A percentile compares a stretch with the other conserved stretches of the same genome.
These are phyloP conservation scores for Ambrosiella beaveri DNA, from an alignment of 2,329 filamentous ascomycete genomes.

Conservation along the genomic window DNA sequence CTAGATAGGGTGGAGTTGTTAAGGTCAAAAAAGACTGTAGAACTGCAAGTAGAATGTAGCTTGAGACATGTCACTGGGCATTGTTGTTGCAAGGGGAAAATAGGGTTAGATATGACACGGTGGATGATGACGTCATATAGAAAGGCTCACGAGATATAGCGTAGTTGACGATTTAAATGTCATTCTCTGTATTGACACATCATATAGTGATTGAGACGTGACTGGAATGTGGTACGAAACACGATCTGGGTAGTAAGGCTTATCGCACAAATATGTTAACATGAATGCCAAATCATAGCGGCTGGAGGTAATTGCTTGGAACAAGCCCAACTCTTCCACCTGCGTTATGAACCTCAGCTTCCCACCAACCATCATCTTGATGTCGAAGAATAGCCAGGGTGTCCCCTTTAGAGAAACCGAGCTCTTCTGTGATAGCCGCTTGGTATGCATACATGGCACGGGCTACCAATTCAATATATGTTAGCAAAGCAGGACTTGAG, in stretches of 20 bases:
- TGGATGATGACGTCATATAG: no score
- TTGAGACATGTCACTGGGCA: no score
- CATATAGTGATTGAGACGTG: no score
- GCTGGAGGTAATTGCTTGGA: constrained; percentile 50
- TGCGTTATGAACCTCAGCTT: constrained; percentile 72
- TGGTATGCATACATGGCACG: constrained; percentile 88
- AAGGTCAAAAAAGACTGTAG: no score
- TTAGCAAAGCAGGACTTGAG: not conserved
- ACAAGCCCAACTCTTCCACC: constrained; percentile 43
- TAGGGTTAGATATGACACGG: no score
- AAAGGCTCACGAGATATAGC: no score
- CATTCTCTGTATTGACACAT: no score
- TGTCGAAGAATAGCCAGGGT: constrained; percentile 72
- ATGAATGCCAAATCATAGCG: constrained; percentile 15
- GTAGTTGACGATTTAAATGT: no score
- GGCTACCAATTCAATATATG: constrained; percentile 44
- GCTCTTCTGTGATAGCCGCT: constrained; percentile 85
- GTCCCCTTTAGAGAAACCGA: constrained; percentile 85
- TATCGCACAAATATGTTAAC: not conserved
- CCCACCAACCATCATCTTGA: constrained; percentile 99
- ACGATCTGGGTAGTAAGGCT: not conserved
- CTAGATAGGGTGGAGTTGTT: no score
- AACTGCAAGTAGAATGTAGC: no score
- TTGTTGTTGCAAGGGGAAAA: no score
- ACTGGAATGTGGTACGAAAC: no score